Evolutionary conservation across 495 filamentous ascomycete genomes (phyloP).

Genomic region (Penicillium antarcticum): DNA sequence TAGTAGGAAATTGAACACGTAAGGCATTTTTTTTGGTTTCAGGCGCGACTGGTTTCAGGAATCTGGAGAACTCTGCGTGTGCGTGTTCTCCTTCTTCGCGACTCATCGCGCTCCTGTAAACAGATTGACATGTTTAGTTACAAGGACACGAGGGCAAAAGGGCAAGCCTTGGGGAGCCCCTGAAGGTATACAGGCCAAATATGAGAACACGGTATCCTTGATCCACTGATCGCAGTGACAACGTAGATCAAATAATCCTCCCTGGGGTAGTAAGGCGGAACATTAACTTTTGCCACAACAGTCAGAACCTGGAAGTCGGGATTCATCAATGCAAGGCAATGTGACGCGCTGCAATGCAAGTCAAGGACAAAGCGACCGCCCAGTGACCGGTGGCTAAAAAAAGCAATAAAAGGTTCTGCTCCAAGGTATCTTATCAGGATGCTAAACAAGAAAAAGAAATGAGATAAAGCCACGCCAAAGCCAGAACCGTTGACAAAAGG

Average conservation of each 20-base stretch:
- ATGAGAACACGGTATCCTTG: neutral
- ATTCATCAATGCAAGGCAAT: slow-evolving; percentile 21
- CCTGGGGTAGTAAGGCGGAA: slow-evolving; percentile 5
- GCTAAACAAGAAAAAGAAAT: slow-evolving; percentile 4
- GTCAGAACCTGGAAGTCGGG: slow-evolving; percentile 18
- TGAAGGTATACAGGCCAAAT: neutral
- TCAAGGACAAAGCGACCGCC: slow-evolving; percentile 12
- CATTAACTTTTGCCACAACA: slow-evolving; percentile 12
- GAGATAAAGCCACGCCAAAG: neutral
- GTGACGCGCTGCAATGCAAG: slow-evolving; percentile 19
- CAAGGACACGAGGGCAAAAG: slow-evolving; percentile 2
- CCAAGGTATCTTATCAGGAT: neutral
- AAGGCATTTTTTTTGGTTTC: neutral
- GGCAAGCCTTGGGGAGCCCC: neutral
- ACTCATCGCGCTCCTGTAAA: slow-evolving; percentile 2
- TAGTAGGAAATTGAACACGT: no score
- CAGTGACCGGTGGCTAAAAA: neutral
- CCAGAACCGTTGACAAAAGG: no score
- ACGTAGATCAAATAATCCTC: neutral
- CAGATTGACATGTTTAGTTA: neutral
- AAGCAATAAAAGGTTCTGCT: neutral
- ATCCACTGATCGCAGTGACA: neutral
- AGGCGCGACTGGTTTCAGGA: neutral
- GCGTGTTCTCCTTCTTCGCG: slow-evolving; percentile 2
- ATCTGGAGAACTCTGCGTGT: neutral